Evolutionary conservation across 805 yeast species (phyloP), one percentile per base, ranked within the genome.

Genomic region (Kuraishia borneana): DNA sequence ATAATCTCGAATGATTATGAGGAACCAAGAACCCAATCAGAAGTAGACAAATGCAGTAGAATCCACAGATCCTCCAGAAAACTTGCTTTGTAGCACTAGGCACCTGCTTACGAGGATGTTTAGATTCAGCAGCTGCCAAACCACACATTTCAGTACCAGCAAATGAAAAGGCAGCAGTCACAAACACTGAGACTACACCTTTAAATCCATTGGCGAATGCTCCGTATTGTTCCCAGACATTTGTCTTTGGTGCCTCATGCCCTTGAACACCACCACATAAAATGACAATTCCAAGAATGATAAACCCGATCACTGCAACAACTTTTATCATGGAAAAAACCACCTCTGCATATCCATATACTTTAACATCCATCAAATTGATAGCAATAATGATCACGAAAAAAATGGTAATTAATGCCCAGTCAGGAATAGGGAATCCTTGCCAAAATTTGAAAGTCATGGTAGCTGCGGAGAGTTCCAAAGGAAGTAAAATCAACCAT

Each of bases 21-120:
- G 73, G 68, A 32, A 70, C 76, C 37, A 70, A 48, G 14, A 66
- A 45, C 4, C 74, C 70, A 30, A 70, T 51, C 35, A 70, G 39
- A 6, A 62, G 51, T 35, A 68, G 47, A n/a, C 68, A 58, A 21
- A 63, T 51, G 31, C 69, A 45, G 47, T 68, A 70, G 44, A 68
- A 68, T 13, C 68, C 46, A 9, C 64, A 49, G 26, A 69, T 61
- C 60, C 75, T 65, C 75, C 75, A 70, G 37, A 70, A 68, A 3
- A 68, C 74, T 48, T 69, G 75, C 42, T 68, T 70, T 6, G 71
- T 65, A 18, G 76, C 76, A 28, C 50, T 58, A 30, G 77, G 76
- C 27, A 70, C 52, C 13, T 67, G 47, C 40, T 59, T 63, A 48
- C 68, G 49, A 37, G 75, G 73, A 36, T 65, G 56, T 14, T 51